These are phyloP conservation scores for Tinospora cordifolia DNA, from an alignment of 164 flowering plant genomes.

Conservation along the genomic window DNA sequence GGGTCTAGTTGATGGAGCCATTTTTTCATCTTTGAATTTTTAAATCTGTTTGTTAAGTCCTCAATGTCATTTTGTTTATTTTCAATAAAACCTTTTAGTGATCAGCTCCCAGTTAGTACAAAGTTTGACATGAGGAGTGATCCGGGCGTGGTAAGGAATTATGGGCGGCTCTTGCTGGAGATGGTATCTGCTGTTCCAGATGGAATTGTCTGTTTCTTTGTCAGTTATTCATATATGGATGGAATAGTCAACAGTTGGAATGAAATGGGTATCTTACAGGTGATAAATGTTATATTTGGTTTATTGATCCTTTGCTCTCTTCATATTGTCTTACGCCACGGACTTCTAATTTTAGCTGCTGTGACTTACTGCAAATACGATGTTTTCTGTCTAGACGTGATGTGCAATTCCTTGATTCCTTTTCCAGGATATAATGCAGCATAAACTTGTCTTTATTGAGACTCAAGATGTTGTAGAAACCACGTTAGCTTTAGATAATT, in stretches of 20 bases:
- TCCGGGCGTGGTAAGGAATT: conserved; percentile 94
- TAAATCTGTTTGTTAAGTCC: background rate
- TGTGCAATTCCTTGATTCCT: conserved; percentile 3
- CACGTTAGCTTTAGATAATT: conserved; percentile 93
- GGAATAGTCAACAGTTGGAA: conserved; percentile 93
- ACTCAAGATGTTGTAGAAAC: conserved; percentile 99
- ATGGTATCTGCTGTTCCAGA: conserved; percentile 98
- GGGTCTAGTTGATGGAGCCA: background rate
- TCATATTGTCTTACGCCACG: background rate
- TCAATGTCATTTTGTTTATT: background rate
- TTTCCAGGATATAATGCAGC: conserved; percentile 91
- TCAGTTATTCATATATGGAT: conserved; percentile 99
- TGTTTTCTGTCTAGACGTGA: background rate
- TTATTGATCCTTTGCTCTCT: background rate
- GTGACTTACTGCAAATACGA: background rate
- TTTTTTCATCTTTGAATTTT: background rate
- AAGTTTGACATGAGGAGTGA: conserved; percentile 97
- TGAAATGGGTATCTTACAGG: conserved; percentile 84
- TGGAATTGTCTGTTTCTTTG: conserved; percentile 97
- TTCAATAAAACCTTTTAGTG: conserved; percentile 47
- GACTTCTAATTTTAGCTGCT: background rate
- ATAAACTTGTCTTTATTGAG: conserved; percentile 96
- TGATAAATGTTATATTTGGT: conserved; percentile 15
- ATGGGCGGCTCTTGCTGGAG: conserved; percentile 91
- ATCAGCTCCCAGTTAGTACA: conserved; percentile 98